Evolutionary conservation across 164 flowering plant species (phyloP).

Genomic region (Santalum album): DNA sequence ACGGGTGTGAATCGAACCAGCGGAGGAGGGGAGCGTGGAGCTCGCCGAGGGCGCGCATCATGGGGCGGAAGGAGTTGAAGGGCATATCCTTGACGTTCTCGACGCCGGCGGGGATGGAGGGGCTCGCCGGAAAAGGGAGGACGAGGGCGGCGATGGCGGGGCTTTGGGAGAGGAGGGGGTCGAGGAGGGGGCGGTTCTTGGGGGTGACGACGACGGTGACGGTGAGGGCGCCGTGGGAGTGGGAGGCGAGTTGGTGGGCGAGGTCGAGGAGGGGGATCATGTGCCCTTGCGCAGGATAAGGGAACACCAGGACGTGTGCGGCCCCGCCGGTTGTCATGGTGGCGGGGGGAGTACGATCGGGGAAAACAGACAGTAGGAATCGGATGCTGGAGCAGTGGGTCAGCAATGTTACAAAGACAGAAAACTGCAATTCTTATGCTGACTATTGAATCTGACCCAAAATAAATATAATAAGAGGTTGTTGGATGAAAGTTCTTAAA

Average conservation of each 20-base stretch:
- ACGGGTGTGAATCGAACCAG: conserved; percentile 25
- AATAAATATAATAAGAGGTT: too few species aligned
- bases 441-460: too few species aligned
- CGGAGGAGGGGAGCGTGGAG: conserved; percentile 15
- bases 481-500: too few species aligned
- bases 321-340: background rate
- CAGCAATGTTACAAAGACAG: too few species aligned
- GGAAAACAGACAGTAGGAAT: too few species aligned
- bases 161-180: conserved; percentile 14
- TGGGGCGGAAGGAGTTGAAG: conserved; percentile 5
- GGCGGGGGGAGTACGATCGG: too few species aligned
- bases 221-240: conserved; percentile 4
- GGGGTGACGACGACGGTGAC: conserved; percentile 23
- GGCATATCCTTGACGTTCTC: conserved; percentile 28
- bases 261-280: conserved; percentile 24
- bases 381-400: too few species aligned
- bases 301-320: conserved; percentile 14
- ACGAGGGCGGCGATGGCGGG: conserved; percentile 12
- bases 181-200: conserved; percentile 13
- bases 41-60: conserved; percentile 3
- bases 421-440: too few species aligned
- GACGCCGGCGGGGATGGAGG: conserved; percentile 21
- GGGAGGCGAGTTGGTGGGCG: conserved; percentile 11
- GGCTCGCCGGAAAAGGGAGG: conserved; percentile 21
- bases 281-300: conserved; percentile 19